Base-by-base conservation (phyloP, 2,329 filamentous ascomycete genomes). In the Capronia coronata region DNA sequence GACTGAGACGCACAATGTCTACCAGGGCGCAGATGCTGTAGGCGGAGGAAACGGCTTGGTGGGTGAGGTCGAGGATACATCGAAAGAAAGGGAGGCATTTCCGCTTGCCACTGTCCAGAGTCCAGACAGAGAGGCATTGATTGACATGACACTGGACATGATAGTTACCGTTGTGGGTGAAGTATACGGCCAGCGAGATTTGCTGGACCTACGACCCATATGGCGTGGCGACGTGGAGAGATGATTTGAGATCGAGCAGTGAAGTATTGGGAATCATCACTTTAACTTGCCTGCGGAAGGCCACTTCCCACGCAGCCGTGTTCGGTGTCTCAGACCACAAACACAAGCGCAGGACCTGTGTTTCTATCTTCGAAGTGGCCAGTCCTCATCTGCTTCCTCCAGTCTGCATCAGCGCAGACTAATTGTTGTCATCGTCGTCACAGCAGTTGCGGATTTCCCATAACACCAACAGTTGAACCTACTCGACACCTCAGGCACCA, bases 91-190 rank as follows among this genome's bases (percentile, higher is more conserved):
- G 18, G 55, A 60, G 50, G 57, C 61, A 29, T 65, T 34, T 14
- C 37, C 46, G 19, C 29, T 34, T 38, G 30, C 21, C 35, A 27
- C 14, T 10, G 19, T 10, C n/a, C 22, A 75, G 74, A 71, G 62
- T n/a, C 34, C 35, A 18, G 41, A 41, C 9, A 27, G 57, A 27
- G 47, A 46, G 11, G 58, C 58, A 41, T 61, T 67, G 50, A 64
- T 49, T 10, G 29, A 23, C 7, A 38, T 61, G n/a, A 89, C 88
- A 34, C 74, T 96, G 27, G 90, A 94, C 68, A 94, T 94, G 87
- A 87, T 96, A 46, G 73, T 96, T 59, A 93, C 87, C 0, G 77
- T 96, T 29, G 83, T 86, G 41, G 90, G 88, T 60, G 89, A 95
- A 68, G 81, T 86, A 58, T 97, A 90, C 68, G 89, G 91, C 1